Evolutionary conservation across 2,329 filamentous ascomycete species (phyloP), one percentile per base, ranked within the genome.

Genomic region (Fusarium sp.): DNA sequence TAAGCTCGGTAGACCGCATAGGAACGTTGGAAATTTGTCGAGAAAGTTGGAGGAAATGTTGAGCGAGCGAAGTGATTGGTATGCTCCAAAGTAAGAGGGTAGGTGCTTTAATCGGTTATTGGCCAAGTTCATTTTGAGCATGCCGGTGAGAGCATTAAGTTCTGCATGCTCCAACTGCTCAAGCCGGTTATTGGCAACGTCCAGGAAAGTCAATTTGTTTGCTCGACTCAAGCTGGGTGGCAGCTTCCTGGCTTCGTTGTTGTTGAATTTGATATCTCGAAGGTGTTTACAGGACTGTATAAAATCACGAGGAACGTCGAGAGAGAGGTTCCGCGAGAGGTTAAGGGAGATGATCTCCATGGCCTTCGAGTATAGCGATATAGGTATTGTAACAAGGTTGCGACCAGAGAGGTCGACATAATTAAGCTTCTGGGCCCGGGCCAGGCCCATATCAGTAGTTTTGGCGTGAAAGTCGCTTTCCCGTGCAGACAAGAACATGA

Each of bases 41-140:
- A 99, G 86, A 65, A 93, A 94, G 79, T 99, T 99, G 2, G 96
- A 99, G 2, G 95, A 97, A 50, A 99, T 85, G 75, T 97, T 98
- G 62, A 99, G 83, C 69, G 90, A 95, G 67, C 96, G 88, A 65
- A 99, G 84, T 7, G 89, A 86, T 66, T 88, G 89, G 79, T 97
- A 99, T 21, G 88, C 86, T 23, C 89, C 91, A 79, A 99, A 98
- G 74, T 95, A 96, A 3, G 86, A 79, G 1, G 96, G 96, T 2
- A 99, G 83, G 53, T 87, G 85, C 31, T 89, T 92, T 21, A 99
- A 83, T 63, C 93, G 91, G 79, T 99, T 99, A 81, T 98, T 99
- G 67, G 95, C 93, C 70, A 99, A 84, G 76, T 96, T 97, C 74
- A 99, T 86, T 79, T 95, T 97, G 61, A 97, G 86, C 39, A 99